These are phyloP conservation scores for Penicillium corylophilum DNA, from an alignment of 2,329 filamentous ascomycete genomes.

Conservation along the genomic window DNA sequence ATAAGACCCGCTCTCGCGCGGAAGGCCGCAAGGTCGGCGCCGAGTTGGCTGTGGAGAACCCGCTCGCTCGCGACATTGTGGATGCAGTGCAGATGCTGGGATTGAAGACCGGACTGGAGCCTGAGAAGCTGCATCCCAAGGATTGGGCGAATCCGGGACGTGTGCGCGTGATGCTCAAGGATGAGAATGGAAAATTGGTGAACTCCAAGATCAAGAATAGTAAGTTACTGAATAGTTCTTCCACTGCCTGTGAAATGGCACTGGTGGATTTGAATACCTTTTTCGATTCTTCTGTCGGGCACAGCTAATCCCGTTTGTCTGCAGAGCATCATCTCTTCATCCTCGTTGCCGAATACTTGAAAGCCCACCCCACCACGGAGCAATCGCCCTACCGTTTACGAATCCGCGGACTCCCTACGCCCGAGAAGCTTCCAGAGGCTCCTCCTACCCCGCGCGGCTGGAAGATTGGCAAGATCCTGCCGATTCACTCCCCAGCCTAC, in stretches of 20 bases:
- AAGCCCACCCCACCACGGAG: conserved; percentile 73
- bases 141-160: conserved; percentile 97
- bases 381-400: conserved; percentile 67
- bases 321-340: conserved; percentile 80
- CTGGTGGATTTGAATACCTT: neutral
- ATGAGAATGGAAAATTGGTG: conserved; percentile 51
- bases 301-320: neutral
- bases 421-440: conserved; percentile 66
- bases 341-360: conserved; percentile 73
- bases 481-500: conserved; percentile 83
- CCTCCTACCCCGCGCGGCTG: conserved; percentile 81
- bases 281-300: neutral
- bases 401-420: conserved; percentile 70
- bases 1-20: conserved; percentile 63
- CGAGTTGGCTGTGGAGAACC: conserved; percentile 74
- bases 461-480: conserved; percentile 83
- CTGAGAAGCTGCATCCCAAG: conserved; percentile 87
- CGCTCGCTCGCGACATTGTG: conserved; percentile 84
- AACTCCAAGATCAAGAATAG: conserved; percentile 63
- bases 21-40: conserved; percentile 77
- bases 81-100: conserved; percentile 75
- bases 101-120: conserved; percentile 69
- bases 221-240: conserved; percentile 37
- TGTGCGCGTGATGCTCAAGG: conserved; percentile 71
- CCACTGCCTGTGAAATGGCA: neutral